These are phyloP conservation scores for Fusarium sublunatum DNA, from an alignment of 2,329 filamentous ascomycete species.

Conservation along the genomic window DNA sequence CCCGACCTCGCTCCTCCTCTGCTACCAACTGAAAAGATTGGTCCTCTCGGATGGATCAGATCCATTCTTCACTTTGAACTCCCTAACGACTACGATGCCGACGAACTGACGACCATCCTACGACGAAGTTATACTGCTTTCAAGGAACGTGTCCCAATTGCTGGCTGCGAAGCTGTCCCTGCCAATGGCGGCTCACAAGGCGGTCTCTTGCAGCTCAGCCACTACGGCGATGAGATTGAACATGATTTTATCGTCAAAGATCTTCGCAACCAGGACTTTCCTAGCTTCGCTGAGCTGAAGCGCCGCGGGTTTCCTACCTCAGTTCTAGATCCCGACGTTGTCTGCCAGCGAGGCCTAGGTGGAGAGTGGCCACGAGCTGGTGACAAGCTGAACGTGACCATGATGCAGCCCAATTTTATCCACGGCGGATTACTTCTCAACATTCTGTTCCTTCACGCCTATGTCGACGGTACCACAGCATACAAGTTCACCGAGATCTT, in stretches of 20 bases:
- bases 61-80: constrained; percentile 17
- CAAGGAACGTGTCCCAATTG: constrained; percentile 12
- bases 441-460: constrained; percentile 11
- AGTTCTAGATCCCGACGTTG: constrained; percentile 8
- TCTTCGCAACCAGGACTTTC: constrained; percentile 9
- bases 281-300: constrained; percentile 15
- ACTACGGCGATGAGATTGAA: constrained; percentile 21
- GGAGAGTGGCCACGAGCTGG: constrained; percentile 22
- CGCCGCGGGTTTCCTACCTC: constrained; percentile 2
- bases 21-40: constrained; percentile 20
- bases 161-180: constrained; percentile 14
- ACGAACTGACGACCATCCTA: not conserved
- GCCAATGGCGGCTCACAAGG: not conserved
- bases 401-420: constrained; percentile 18
- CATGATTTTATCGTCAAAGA: constrained; percentile 23
- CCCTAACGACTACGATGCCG: not conserved
- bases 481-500: constrained; percentile 24
- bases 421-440: constrained; percentile 10
- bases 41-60: constrained; percentile 20
- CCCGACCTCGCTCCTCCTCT: constrained; percentile 19
- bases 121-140: constrained; percentile 4
- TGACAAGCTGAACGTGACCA: constrained; percentile 10
- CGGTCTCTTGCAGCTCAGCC: constrained; percentile 10
- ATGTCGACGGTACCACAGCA: not conserved
- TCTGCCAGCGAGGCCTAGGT: constrained; percentile 15